Evolutionary conservation across 768 basidiomycete genomes (phyloP).

Genomic region (Calocera viscosa): DNA sequence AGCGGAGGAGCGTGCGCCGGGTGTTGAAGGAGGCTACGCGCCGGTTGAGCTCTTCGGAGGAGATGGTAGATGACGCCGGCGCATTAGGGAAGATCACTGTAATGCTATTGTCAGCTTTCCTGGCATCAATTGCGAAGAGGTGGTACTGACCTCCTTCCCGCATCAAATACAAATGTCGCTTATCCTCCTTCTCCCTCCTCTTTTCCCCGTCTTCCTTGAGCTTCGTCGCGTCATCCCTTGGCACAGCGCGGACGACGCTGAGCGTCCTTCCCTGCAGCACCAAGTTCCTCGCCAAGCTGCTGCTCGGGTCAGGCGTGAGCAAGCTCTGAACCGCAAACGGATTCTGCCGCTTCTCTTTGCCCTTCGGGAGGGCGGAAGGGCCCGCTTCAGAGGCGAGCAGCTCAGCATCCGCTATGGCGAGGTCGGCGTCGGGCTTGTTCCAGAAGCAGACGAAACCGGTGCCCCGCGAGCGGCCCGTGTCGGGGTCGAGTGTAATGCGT

Average conservation of each 20-base stretch:
- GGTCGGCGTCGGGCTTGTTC: conserved; percentile 81
- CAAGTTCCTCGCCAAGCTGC: conserved; percentile 63
- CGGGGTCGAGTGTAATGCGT: conserved; percentile 72
- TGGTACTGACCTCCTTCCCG: conserved; percentile 75
- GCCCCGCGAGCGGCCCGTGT: conserved; percentile 76
- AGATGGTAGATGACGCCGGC: conserved; percentile 58
- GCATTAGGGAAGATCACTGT: conserved; percentile 90
- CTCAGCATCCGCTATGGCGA: conserved; percentile 69
- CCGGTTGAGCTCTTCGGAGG: conserved; percentile 68
- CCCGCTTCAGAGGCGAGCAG: conserved; percentile 52
- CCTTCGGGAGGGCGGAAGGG: conserved; percentile 23
- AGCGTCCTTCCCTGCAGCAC: conserved; percentile 88
- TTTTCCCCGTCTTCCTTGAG: conserved; percentile 82
- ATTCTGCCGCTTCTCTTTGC: conserved; percentile 34
- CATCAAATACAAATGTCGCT: conserved; percentile 88
- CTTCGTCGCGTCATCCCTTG: conserved; percentile 73
- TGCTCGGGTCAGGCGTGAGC: conserved; percentile 86
- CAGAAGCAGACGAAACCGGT: conserved; percentile 97
- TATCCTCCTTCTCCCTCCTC: conserved; percentile 77
- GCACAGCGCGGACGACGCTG: conserved; percentile 82
- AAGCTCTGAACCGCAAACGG: conserved; percentile 82
- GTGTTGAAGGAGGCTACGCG: conserved; percentile 77
- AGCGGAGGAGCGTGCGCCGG: conserved; percentile 66
- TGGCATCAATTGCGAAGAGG: background rate
- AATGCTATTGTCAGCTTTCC: background rate